A percentile compares a stretch with the other conserved stretches of the same genome.
Evolutionary conservation across 257 asterid genomes (phyloP).

Genomic region (Ehretia macrophylla): DNA sequence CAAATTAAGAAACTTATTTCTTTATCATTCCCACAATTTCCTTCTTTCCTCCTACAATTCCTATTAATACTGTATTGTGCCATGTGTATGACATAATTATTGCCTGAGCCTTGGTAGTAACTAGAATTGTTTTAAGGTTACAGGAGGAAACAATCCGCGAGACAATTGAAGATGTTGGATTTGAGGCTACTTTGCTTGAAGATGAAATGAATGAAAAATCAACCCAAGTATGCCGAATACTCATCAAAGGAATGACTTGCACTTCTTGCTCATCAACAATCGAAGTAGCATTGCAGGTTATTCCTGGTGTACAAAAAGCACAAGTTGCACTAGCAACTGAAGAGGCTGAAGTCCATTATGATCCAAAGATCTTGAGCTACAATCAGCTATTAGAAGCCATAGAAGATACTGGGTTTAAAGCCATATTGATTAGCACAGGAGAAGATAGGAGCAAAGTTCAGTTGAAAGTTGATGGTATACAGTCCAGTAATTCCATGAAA

Average conservation of each 20-base stretch:
- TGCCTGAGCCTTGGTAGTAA: no score
- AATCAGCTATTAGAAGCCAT: slow-evolving; percentile 22
- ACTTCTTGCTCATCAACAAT: slow-evolving; percentile 39
- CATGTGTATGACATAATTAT: no score
- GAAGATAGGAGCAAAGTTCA: slow-evolving; percentile 29
- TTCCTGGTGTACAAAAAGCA: slow-evolving; percentile 31
- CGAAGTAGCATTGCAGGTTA: slow-evolving; percentile 27
- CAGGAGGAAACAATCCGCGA: slow-evolving; percentile 33
- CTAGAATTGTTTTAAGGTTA: not conserved
- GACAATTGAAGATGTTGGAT: slow-evolving; percentile 42
- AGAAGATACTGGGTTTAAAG: slow-evolving; percentile 32
- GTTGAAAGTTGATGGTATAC: slow-evolving; percentile 35
- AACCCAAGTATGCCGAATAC: slow-evolving; percentile 29
- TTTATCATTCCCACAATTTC: no score
- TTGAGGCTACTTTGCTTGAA: slow-evolving; percentile 19
- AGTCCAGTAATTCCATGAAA: slow-evolving; percentile 17
- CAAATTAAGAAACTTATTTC: no score
- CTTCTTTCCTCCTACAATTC: no score
- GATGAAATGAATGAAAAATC: slow-evolving; percentile 25
- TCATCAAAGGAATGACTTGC: slow-evolving; percentile 40
- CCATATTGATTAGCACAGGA: slow-evolving; percentile 25
- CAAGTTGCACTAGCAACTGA: slow-evolving; percentile 40
- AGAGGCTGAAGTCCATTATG: slow-evolving; percentile 40
- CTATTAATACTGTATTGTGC: no score
- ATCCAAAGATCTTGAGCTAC: slow-evolving; percentile 18